Conservation (phyloP, 768 basidiomycete genomes). For the Tylopilus intermedius region DNA sequence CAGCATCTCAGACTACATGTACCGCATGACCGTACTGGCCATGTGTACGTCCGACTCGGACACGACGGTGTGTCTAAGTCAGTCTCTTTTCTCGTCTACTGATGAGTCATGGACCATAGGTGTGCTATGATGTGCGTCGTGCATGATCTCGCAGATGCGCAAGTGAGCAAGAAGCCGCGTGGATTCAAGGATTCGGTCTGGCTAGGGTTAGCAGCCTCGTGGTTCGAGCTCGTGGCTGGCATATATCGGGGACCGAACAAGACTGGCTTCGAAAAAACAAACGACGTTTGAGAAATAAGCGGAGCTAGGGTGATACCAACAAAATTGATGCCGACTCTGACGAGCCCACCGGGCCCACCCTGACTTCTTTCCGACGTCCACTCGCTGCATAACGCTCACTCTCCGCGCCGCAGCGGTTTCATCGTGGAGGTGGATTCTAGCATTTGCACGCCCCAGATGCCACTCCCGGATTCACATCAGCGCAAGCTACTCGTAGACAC, state of each 20-base stretch:
- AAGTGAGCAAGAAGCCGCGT: too few species aligned
- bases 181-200: too few species aligned
- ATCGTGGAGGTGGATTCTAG: neutral
- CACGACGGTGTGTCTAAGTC: constrained; percentile 72
- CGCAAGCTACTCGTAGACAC: neutral
- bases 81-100: constrained; percentile 12
- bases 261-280: too few species aligned
- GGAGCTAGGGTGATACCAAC: too few species aligned
- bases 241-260: too few species aligned
- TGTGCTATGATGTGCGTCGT: constrained; percentile 90
- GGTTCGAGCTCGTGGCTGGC: too few species aligned
- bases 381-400: constrained; percentile 5
- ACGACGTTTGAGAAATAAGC: too few species aligned
- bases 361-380: too few species aligned
- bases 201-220: too few species aligned
- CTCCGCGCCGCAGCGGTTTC: too few species aligned
- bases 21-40: constrained; percentile 88
- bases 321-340: too few species aligned
- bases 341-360: too few species aligned
- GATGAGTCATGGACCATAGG: constrained; percentile 24
- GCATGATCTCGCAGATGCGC: constrained; percentile 95
- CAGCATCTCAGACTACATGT: constrained; percentile 96
- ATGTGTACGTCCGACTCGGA: constrained; percentile 79
- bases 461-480: neutral
- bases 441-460: neutral